A percentile compares a stretch with the other conserved stretches of the same genome.
phyloP scores from a whole-genome alignment of 1,284 basidiomycete genomes.

The Cutaneotrichosporon cutaneum region DNA sequence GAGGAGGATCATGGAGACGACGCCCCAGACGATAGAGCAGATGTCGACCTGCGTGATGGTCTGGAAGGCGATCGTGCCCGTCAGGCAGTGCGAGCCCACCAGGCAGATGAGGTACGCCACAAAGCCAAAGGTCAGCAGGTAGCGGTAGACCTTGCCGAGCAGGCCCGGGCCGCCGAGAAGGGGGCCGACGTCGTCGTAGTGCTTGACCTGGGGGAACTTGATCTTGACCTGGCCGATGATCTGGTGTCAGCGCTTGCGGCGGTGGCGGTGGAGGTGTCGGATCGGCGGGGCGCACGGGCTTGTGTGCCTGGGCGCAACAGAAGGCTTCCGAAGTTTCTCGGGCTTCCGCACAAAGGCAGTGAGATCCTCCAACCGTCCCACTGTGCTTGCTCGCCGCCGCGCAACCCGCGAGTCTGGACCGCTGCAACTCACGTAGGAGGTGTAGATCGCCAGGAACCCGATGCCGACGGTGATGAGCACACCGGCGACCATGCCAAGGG shows the following conservation, averaged over 20 bases:
- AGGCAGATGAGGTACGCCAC: slow-evolving; percentile 22
- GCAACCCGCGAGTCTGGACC: no score
- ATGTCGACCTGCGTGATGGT: slow-evolving; percentile 16
- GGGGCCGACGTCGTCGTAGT: slow-evolving; percentile 24
- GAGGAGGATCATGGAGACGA: slow-evolving; percentile 22
- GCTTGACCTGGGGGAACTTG: slow-evolving; percentile 22
- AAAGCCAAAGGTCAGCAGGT: slow-evolving; percentile 15
- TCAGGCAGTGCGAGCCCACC: slow-evolving; percentile 22
- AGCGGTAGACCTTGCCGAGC: background rate
- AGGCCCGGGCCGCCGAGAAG: slow-evolving; percentile 8
- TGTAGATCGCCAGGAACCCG: slow-evolving; percentile 24
- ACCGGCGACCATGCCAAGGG: slow-evolving; percentile 22
- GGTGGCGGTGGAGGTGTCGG: background rate
- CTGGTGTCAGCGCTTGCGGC: background rate
- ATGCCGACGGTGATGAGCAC: slow-evolving; percentile 21
- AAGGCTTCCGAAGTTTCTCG: background rate
- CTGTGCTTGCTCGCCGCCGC: no score
- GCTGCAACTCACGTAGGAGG: slow-evolving; percentile 15
- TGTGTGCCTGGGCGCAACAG: no score
- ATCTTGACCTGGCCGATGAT: slow-evolving; percentile 25
- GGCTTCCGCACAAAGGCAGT: background rate
- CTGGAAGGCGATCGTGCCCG: slow-evolving; percentile 21
- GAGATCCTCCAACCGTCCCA: no score
- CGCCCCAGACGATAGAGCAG: slow-evolving; percentile 19
- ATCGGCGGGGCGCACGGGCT: background rate